These are phyloP conservation scores for Aschersonia sp. DNA, from an alignment of 2,329 filamentous ascomycete species.

Conservation along the genomic window DNA sequence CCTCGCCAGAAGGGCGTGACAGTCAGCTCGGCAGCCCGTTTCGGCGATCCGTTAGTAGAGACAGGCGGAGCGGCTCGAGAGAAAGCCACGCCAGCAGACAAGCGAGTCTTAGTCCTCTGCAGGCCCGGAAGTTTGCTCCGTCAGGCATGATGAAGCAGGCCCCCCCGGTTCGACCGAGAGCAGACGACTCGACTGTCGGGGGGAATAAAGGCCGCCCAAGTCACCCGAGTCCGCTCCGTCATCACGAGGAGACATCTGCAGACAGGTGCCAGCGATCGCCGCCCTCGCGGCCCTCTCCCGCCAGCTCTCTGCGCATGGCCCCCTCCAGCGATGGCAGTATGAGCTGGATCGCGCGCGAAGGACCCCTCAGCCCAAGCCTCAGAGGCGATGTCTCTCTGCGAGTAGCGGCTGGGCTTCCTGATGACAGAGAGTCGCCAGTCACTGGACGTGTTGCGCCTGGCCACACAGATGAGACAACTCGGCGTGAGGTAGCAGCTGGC, in stretches of 20 bases:
- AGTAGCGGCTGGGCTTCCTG: slow-evolving; percentile 10
- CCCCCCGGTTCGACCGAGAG: background rate
- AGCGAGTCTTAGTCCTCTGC: slow-evolving; percentile 16
- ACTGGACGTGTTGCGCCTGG: slow-evolving; percentile 1
- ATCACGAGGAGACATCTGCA: slow-evolving; percentile 10
- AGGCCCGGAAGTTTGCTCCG: slow-evolving; percentile 6
- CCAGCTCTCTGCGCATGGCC: slow-evolving; percentile 18
- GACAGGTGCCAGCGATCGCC: slow-evolving; percentile 1
- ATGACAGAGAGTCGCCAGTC: background rate
- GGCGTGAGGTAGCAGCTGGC: no score
- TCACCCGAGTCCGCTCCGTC: slow-evolving; percentile 9
- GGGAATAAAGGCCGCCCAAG: background rate
- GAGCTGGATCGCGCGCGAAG: slow-evolving; percentile 27
- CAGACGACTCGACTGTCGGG: no score
- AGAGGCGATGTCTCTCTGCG: slow-evolving; percentile 19
- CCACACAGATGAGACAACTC: background rate
- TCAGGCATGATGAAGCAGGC: background rate
- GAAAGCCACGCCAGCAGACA: slow-evolving; percentile 12
- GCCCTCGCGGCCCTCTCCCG: slow-evolving; percentile 12
- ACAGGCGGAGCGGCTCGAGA: slow-evolving; percentile 14
- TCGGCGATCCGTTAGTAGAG: slow-evolving; percentile 23
- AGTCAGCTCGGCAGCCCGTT: slow-evolving; percentile 42
- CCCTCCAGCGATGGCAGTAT: slow-evolving; percentile 22
- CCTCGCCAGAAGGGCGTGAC: slow-evolving; percentile 37
- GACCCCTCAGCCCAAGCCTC: slow-evolving; percentile 20